Evolutionary conservation across 768 basidiomycete species (phyloP), one percentile per base, ranked within the genome.

Genomic region (Boletus bicolor): DNA sequence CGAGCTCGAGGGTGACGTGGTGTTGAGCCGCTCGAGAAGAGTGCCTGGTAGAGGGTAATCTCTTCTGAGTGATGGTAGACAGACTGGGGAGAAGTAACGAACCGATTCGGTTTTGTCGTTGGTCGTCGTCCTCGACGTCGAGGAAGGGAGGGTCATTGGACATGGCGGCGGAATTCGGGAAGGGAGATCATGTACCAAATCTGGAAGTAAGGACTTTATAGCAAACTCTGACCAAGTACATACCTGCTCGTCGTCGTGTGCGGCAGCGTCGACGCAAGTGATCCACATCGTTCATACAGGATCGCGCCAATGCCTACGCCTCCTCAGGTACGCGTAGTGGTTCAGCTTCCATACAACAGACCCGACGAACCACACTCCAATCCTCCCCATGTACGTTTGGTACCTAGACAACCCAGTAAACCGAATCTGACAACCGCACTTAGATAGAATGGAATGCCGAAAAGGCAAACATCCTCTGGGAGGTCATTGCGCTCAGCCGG

Each of bases 391-490:
- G 90, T 91, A 69, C 68, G 83, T 78, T 17, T 32, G 37, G 51
- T 36, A 36, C 17, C 49, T 26, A 19, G 53, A 48, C 46, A 44
- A n/a, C 37, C 19, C 52, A 32, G 42, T 42, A 43, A 62, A 54
- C 46, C 59, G 39, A 46, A 48, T 53, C 41, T 9, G 53, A 56
- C 58, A 51, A 56, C 55, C 53, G 17, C 28, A 37, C 49, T 36
- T 64, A 93, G 91, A 86, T 93, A 69, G 86, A 89, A 75, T 93
- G 91, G 91, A 89, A 81, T 42, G 61, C 81, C 8, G 89, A 92
- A 55, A 93, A 93, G 69, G 91, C 92, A 44, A 86, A 86, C 58
- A 82, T 90, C 7, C 75, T 93, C 8, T 93, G 91, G 91, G 89
- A 91, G 70, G 87, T 89, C 43, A 91, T 93, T 58, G 86, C 90